Percentiles rank a stretch among this genome's conserved stretches.
These are phyloP conservation scores for Ophiostoma sp. DNA, from an alignment of 2,329 filamentous ascomycete species.

Conservation along the genomic window DNA sequence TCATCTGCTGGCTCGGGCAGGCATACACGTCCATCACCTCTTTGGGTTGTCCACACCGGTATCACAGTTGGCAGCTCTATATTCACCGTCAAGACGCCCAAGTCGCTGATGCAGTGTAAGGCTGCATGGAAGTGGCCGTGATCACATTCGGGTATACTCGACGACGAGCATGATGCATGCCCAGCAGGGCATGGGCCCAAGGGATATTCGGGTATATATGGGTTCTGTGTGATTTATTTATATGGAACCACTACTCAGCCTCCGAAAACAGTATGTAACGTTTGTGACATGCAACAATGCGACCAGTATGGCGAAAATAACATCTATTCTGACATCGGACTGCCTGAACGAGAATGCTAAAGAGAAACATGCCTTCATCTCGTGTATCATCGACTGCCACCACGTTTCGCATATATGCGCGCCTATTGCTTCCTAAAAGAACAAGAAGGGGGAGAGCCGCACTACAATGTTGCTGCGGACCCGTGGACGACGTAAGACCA, in stretches of 20 bases:
- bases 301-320: neutral
- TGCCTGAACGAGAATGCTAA: neutral
- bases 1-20: neutral
- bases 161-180: too few species aligned
- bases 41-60: neutral
- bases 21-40: neutral
- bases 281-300: too few species aligned
- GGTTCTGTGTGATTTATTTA: too few species aligned
- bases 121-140: neutral
- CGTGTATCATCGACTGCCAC: neutral
- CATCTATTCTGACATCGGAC: neutral
- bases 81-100: too few species aligned
- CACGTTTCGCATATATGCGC: neutral
- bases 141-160: neutral
- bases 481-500: neutral
- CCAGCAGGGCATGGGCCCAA: too few species aligned
- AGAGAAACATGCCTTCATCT: neutral
- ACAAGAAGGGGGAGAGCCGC: neutral
- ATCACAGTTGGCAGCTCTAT: too few species aligned
- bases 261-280: too few species aligned
- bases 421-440: conserved; percentile 6
- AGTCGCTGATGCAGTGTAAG: neutral
- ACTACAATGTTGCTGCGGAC: neutral
- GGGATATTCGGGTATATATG: too few species aligned
- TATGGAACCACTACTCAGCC: too few species aligned